Percentiles rank a stretch among this genome's conserved stretches.
Conservation (phyloP, 805 yeast species). For the Yamadazyma laniorum region DNA sequence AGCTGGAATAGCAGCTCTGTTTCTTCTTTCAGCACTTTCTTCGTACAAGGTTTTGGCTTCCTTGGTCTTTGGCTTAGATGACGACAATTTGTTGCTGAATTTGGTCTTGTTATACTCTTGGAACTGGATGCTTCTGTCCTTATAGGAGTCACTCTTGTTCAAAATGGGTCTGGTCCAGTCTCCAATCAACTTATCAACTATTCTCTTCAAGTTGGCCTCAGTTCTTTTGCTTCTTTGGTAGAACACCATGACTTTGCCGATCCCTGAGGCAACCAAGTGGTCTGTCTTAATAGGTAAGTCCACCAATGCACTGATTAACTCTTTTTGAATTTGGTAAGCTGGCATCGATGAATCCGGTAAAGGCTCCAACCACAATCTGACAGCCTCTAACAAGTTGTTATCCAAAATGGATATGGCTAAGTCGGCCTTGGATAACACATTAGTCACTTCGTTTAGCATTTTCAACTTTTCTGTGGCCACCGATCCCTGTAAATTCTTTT, state of each 20-base stretch:
- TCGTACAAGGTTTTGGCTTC: conserved; percentile 68
- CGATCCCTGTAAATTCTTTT: conserved; percentile 54
- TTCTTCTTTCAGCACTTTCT: conserved; percentile 86
- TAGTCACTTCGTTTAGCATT: conserved; percentile 75
- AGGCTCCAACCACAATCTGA: conserved; percentile 96
- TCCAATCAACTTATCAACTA: conserved; percentile 87
- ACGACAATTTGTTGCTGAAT: conserved; percentile 42
- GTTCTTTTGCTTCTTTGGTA: conserved; percentile 89
- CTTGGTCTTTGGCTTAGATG: conserved; percentile 22
- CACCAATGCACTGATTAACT: conserved; percentile 68
- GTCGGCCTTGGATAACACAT: conserved; percentile 73
- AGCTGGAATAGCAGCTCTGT: conserved; percentile 94
- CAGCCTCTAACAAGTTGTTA: conserved; percentile 88
- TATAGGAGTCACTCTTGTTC: conserved; percentile 91
- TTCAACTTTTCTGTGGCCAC: conserved; percentile 78
- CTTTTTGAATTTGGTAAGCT: conserved; percentile 93
- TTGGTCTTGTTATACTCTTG: conserved; percentile 65
- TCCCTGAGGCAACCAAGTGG: conserved; percentile 89
- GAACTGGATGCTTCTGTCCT: conserved; percentile 74
- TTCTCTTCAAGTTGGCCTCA: conserved; percentile 79
- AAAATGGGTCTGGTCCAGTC: conserved; percentile 99
- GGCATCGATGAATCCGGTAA: conserved; percentile 97
- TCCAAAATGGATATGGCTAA: conserved; percentile 91
- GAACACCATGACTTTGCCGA: conserved; percentile 90
- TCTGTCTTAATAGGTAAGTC: conserved; percentile 91